A percentile compares a stretch with the other conserved stretches of the same genome.
Evolutionary conservation across 179 eudicot genomes (phyloP).

Genomic region (Actinidia chinensis): DNA sequence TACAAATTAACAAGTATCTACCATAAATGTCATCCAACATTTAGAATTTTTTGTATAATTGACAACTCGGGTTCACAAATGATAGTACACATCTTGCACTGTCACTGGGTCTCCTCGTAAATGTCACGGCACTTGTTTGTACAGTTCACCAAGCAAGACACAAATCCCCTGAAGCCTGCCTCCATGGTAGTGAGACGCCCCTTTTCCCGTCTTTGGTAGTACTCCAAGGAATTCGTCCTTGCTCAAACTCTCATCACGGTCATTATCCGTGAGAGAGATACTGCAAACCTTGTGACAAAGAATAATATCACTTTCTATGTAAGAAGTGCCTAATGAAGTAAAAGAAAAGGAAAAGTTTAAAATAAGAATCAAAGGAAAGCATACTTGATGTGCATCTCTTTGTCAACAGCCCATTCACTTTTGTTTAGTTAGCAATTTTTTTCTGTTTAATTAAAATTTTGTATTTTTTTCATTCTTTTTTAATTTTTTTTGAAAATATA

Average conservation of each 20-base stretch:
- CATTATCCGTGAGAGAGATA: constrained; percentile 52
- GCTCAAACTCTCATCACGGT: constrained; percentile 61
- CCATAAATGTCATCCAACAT: no score
- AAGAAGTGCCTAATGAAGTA: neutral
- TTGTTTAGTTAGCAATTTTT: constrained; percentile 41
- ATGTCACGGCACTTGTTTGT: constrained; percentile 36
- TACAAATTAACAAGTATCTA: no score
- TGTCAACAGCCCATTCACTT: constrained; percentile 62
- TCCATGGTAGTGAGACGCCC: constrained; percentile 42
- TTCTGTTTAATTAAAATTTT: no score
- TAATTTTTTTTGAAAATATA: no score
- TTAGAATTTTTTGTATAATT: no score
- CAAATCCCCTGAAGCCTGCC: constrained; percentile 41
- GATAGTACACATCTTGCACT: no score
- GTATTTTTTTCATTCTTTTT: no score
- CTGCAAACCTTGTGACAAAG: constrained; percentile 62
- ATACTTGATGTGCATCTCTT: constrained; percentile 75
- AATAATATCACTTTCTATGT: neutral
- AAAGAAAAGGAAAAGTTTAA: neutral
- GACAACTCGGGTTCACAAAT: no score
- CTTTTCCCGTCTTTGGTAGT: constrained; percentile 43
- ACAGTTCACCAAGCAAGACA: constrained; percentile 70
- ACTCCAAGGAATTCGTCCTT: constrained; percentile 71
- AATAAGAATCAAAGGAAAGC: neutral
- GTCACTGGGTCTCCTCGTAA: no score